Conservation (phyloP, 768 basidiomycete genomes). For the Phanerochaete carnosa region DNA sequence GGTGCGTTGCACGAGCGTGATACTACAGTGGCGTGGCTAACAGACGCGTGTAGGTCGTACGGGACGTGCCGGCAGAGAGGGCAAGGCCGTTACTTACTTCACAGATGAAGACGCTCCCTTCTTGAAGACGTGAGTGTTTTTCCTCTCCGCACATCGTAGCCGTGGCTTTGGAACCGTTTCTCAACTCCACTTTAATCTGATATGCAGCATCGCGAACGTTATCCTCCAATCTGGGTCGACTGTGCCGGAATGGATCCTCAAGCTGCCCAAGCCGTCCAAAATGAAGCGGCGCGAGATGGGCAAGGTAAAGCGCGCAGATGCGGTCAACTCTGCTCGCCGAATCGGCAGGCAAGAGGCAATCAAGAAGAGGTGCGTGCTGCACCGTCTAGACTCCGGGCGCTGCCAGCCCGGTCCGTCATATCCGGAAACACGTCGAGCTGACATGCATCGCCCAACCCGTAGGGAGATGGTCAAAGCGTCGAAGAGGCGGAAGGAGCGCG, state of each 20-base stretch:
- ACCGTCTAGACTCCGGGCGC: neutral
- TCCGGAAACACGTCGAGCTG: neutral
- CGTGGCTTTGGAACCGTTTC: neutral
- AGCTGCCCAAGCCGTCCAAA: constrained; percentile 90
- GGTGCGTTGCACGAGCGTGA: constrained; percentile 40
- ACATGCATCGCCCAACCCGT: neutral
- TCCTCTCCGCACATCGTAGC: neutral
- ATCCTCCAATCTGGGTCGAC: constrained; percentile 86
- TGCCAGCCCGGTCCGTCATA: neutral
- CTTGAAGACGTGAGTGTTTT: constrained; percentile 70
- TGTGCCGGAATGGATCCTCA: constrained; percentile 94
- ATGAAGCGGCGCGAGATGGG: constrained; percentile 84
- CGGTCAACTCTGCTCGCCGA: constrained; percentile 64
- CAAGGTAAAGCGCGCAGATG: constrained; percentile 75
- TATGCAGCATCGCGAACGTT: constrained; percentile 87
- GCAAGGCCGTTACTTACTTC: constrained; percentile 94
- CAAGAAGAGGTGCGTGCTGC: constrained; percentile 55
- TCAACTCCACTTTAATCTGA: neutral
- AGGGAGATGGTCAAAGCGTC: constrained; percentile 82
- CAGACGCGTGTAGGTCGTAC: constrained; percentile 67
- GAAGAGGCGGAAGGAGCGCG: constrained; percentile 57
- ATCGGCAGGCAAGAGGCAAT: constrained; percentile 69
- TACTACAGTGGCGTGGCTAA: constrained; percentile 1
- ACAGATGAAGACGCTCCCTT: constrained; percentile 90
- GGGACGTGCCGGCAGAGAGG: constrained; percentile 88